Evolutionary conservation across 2,329 filamentous ascomycete genomes (phyloP).

Genomic region (Keithomyces neogunnii): DNA sequence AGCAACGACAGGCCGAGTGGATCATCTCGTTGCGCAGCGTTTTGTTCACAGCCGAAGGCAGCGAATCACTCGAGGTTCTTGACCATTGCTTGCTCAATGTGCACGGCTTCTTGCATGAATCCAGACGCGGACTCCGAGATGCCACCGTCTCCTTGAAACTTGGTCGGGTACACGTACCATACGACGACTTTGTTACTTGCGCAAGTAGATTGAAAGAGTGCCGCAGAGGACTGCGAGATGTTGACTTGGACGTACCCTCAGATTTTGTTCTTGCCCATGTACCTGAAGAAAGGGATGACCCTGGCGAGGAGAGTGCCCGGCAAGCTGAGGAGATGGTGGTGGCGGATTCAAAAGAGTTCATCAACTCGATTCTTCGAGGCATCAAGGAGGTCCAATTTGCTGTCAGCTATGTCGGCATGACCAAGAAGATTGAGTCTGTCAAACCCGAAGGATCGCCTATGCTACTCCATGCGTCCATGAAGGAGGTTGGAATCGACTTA

Average conservation of each 20-base stretch:
- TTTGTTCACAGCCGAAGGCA: constrained; percentile 77
- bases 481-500: constrained; percentile 89
- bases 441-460: constrained; percentile 62
- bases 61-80: constrained; percentile 77
- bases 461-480: constrained; percentile 82
- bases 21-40: constrained; percentile 79
- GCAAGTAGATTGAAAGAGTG: constrained; percentile 44
- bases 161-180: constrained; percentile 81
- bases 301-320: constrained; percentile 52
- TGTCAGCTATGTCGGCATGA: constrained; percentile 81
- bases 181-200: constrained; percentile 71
- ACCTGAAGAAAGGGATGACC: constrained; percentile 63
- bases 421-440: constrained; percentile 65
- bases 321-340: constrained; percentile 66
- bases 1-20: constrained; percentile 75
- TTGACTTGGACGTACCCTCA: constrained; percentile 33
- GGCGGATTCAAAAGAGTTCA: constrained; percentile 86
- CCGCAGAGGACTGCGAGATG: constrained; percentile 25
- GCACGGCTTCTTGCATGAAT: constrained; percentile 81
- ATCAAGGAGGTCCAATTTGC: constrained; percentile 97
- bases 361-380: constrained; percentile 80
- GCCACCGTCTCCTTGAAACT: constrained; percentile 85
- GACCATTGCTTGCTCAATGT: constrained; percentile 85
- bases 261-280: constrained; percentile 63
- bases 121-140: constrained; percentile 80